A percentile compares a stretch with the other conserved stretches of the same genome.
phyloP scores from a whole-genome alignment of 2,329 filamentous ascomycete genomes.

The Fusarium musae region DNA sequence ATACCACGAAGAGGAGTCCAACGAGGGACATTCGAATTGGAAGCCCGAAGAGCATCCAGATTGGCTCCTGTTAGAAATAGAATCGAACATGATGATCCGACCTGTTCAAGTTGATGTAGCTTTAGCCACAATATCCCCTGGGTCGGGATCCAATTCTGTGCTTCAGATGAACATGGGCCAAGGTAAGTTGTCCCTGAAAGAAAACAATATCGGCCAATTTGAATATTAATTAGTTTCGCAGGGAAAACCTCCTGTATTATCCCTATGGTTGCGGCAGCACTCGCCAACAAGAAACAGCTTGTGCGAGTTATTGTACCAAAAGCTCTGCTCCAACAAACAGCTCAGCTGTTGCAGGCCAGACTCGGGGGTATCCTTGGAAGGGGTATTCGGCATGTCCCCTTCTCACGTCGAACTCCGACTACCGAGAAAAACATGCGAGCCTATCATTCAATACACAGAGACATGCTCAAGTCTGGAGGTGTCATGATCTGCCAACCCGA shows the following conservation, averaged over 20 bases:
- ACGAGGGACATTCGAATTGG: slow-evolving; percentile 65
- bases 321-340: slow-evolving; percentile 67
- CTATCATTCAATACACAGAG: slow-evolving; percentile 48
- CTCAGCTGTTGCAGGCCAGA: slow-evolving; percentile 64
- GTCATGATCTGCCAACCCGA: slow-evolving; percentile 71
- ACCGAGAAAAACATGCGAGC: slow-evolving; percentile 49
- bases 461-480: slow-evolving; percentile 57
- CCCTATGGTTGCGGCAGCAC: slow-evolving; percentile 59
- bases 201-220: not conserved
- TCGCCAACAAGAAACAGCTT: slow-evolving; percentile 60
- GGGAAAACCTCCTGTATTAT: slow-evolving; percentile 69
- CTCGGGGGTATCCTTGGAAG: slow-evolving; percentile 66
- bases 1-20: slow-evolving; percentile 59
- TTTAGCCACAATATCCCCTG: slow-evolving; percentile 65
- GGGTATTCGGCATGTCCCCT: slow-evolving; percentile 66
- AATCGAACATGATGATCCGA: slow-evolving; percentile 71
- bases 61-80: slow-evolving; percentile 75
- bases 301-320: slow-evolving; percentile 68
- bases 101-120: slow-evolving; percentile 72
- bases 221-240: slow-evolving; percentile 31
- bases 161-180: slow-evolving; percentile 76
- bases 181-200: slow-evolving; percentile 48
- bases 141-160: slow-evolving; percentile 65
- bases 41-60: slow-evolving; percentile 63
- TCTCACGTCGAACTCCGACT: slow-evolving; percentile 60